These are phyloP conservation scores for Lactarius tabidus DNA, from an alignment of 768 basidiomycete genomes.

Conservation along the genomic window DNA sequence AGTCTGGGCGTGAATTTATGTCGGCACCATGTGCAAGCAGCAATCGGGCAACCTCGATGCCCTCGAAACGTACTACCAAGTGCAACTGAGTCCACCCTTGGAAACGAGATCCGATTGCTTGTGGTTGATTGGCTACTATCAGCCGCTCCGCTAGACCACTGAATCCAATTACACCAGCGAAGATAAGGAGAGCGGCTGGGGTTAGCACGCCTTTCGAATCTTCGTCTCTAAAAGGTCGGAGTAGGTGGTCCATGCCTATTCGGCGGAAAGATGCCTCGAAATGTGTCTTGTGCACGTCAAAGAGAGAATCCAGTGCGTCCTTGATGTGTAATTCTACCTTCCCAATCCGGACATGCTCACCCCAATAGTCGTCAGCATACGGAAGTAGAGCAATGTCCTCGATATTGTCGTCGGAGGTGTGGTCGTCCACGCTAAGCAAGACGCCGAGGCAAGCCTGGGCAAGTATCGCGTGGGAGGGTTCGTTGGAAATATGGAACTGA, in stretches of 20 bases:
- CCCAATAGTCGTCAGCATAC: background rate
- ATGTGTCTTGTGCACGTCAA: background rate
- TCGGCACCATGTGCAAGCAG: background rate
- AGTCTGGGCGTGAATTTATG: background rate
- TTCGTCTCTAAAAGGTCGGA: background rate
- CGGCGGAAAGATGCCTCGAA: too few relatives aligned
- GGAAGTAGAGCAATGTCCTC: background rate
- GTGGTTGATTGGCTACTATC: background rate
- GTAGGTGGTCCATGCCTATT: too few relatives aligned
- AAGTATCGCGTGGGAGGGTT: background rate
- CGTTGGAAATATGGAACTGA: background rate
- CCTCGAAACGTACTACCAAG: background rate
- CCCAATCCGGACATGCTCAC: background rate
- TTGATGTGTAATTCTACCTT: background rate
- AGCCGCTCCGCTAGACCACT: background rate
- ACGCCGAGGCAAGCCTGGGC: background rate
- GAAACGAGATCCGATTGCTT: background rate
- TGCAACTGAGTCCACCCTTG: background rate
- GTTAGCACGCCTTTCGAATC: too few relatives aligned
- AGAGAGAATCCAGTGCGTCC: background rate
- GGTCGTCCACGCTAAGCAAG: background rate
- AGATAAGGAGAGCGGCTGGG: background rate
- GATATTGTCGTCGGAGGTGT: background rate
- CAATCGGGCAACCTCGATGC: background rate
- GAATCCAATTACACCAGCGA: background rate